Base-by-base conservation (phyloP, 805 yeast genomes). In the Jamesozyma spencerorum region DNA sequence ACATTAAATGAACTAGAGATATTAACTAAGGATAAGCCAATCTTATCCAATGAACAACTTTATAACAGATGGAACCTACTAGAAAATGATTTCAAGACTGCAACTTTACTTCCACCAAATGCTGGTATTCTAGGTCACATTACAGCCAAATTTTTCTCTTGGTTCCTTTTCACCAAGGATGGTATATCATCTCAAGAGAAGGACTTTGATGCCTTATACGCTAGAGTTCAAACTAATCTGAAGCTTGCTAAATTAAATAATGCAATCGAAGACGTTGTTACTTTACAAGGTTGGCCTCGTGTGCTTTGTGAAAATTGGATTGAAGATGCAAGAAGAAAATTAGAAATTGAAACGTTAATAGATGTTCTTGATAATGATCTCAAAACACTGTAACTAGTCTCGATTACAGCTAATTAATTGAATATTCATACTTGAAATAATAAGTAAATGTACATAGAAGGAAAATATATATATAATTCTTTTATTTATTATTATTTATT, bases 51-150 rank as follows among this genome's bases (percentile, higher is more conserved):
- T 47, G 74, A 86, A 20, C 95, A 87, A 64, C 70, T 87, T 35
- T 72, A 81, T 46, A 70, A 83, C 31, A 78, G 94, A 54, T 85
- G 95, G 85, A 75, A 78, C 48, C 66, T 79, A 40, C 71, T 92
- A 44, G 79, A 74, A 18, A 92, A 94, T 13, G 95, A 90, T 65
- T 75, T 92, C 57, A 80, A 95, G 62, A 77, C 86, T 24, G 88
- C 94, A 6, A 79, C 96, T 4, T 67, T 92, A 51, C 74, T 88
- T 46, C 97, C 97, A 41, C 94, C 94, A 51, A 85, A 90, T 56
- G 95, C 98, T 19, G 98, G 98, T 56, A 74, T 92, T 40, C 74
- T 90, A 52, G 97, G 96, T 24, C 96, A 92, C 63, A 61, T 87
- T 33, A 74, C 94, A 5, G 88, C 97, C 14, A 70, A 72, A 49